phyloP scores from a whole-genome alignment of 805 yeast genomes.

The Ogataea siamensis region DNA sequence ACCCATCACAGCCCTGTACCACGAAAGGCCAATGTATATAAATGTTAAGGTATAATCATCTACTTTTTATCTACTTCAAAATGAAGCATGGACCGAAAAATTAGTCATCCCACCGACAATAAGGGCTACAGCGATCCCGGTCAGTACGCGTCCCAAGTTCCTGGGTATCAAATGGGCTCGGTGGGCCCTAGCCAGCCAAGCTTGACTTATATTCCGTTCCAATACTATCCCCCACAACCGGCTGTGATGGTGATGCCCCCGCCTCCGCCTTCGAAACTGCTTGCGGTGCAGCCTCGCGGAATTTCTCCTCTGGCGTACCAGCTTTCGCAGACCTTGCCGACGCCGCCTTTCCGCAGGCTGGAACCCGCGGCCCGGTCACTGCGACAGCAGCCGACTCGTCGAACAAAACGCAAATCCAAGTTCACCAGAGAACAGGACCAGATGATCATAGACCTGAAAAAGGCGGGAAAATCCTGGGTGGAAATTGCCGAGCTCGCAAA shows the following conservation, averaged over 20 bases:
- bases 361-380: conserved; percentile 25
- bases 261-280: conserved; percentile 8
- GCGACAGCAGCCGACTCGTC: conserved; percentile 34
- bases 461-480: conserved; percentile 65
- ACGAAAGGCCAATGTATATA: background rate
- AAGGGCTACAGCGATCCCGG: background rate
- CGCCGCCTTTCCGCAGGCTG: conserved; percentile 30
- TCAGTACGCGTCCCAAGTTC: background rate
- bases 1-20: background rate
- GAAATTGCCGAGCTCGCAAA: conserved; percentile 66
- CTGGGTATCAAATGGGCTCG: background rate
- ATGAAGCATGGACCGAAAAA: conserved; percentile 6
- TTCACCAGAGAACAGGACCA: conserved; percentile 68
- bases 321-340: conserved; percentile 27
- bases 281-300: conserved; percentile 12
- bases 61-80: conserved; percentile 1
- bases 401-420: conserved; percentile 63
- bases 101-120: background rate
- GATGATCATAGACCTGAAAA: conserved; percentile 58
- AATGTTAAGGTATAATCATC: background rate
- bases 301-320: conserved; percentile 25
- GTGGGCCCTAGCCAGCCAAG: background rate
- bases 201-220: background rate
- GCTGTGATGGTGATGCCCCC: conserved; percentile 3
- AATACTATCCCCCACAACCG: conserved; percentile 6